A percentile compares a stretch with the other conserved stretches of the same genome.
Conservation (phyloP, 202 grass and related monocot genomes). For the Digitaria exilis region DNA sequence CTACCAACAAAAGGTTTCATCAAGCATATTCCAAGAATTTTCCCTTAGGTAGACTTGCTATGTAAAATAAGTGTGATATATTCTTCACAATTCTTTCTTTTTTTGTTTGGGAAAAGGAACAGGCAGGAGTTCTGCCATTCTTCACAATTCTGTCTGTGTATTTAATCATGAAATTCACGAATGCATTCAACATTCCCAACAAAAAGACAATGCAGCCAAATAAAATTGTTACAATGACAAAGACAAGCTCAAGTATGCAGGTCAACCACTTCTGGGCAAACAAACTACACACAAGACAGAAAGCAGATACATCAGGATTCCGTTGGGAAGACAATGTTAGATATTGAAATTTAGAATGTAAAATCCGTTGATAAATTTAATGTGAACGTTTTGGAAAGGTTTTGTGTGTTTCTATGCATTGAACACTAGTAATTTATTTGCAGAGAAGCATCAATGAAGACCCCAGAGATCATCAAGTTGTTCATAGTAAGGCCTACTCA, state of each 20-base stretch:
- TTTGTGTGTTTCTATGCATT: background rate
- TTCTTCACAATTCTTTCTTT: background rate
- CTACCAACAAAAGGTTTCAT: background rate
- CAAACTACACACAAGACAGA: constrained; percentile 16
- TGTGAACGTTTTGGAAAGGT: background rate
- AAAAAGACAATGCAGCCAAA: background rate
- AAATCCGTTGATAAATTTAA: background rate
- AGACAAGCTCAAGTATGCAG: background rate
- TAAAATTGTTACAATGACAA: background rate
- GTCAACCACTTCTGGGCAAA: background rate
- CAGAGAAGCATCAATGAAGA: background rate
- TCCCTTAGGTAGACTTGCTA: background rate
- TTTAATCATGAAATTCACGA: background rate
- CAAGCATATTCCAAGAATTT: background rate
- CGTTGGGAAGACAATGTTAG: background rate
- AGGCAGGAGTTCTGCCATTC: too few species aligned
- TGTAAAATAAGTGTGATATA: background rate
- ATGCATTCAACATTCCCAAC: background rate
- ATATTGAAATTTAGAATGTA: background rate
- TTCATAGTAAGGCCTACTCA: background rate
- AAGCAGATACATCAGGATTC: constrained; percentile 13
- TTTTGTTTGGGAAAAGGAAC: too few species aligned
- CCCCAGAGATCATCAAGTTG: background rate
- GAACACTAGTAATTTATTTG: background rate
- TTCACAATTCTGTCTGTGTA: background rate